A percentile compares a stretch with the other conserved stretches of the same genome.
Conservation (phyloP, 768 basidiomycete species). For the Hericium erinaceus region DNA sequence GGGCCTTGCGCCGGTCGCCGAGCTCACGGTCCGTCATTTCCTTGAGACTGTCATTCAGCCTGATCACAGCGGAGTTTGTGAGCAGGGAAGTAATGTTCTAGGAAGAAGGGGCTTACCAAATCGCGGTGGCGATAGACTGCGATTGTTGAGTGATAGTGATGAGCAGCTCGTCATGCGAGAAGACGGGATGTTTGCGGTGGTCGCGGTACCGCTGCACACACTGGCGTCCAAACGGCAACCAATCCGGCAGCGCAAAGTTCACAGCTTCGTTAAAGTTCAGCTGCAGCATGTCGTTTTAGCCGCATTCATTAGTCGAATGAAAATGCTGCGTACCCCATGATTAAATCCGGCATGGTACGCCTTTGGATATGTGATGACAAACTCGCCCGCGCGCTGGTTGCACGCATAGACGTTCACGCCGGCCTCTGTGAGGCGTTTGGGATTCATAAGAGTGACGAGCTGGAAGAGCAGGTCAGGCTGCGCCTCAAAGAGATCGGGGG, state of each 20-base stretch:
- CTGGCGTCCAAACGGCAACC: slow-evolving; percentile 80
- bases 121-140: slow-evolving; percentile 81
- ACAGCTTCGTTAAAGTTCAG: slow-evolving; percentile 99
- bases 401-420: slow-evolving; percentile 90
- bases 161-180: slow-evolving; percentile 95
- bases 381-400: slow-evolving; percentile 96
- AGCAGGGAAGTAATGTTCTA: not conserved
- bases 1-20: slow-evolving; percentile 51
- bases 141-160: slow-evolving; percentile 98
- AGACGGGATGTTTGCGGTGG: slow-evolving; percentile 89
- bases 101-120: slow-evolving; percentile 56
- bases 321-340: slow-evolving; percentile 67
- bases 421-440: slow-evolving; percentile 73
- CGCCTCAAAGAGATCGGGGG: slow-evolving; percentile 95
- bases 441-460: slow-evolving; percentile 96
- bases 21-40: slow-evolving; percentile 90
- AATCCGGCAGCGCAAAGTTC: slow-evolving; percentile 95
- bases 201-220: slow-evolving; percentile 88
- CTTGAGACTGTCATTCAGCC: slow-evolving; percentile 74
- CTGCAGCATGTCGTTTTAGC: slow-evolving; percentile 28
- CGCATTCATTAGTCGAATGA: slow-evolving; percentile 1
- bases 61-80: slow-evolving; percentile 20
- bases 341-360: slow-evolving; percentile 98
- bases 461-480: slow-evolving; percentile 97
- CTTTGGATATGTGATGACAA: slow-evolving; percentile 95